A percentile compares a stretch with the other conserved stretches of the same genome.
These are phyloP conservation scores for Mycena floridula DNA, from an alignment of 768 basidiomycete species.

Conservation along the genomic window DNA sequence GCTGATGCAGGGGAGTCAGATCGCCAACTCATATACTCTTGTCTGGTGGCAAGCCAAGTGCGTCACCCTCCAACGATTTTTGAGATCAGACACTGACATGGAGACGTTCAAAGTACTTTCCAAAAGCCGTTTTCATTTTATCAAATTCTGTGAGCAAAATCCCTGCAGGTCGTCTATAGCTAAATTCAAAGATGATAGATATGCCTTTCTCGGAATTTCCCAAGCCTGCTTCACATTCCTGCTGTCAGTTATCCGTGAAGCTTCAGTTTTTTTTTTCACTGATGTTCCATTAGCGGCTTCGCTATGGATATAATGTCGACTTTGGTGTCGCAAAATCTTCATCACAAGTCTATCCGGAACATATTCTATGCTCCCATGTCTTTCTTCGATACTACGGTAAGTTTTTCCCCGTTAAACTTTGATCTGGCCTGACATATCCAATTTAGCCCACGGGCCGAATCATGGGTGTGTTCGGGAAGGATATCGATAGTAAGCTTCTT, in stretches of 20 bases:
- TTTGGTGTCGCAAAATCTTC: constrained; percentile 57
- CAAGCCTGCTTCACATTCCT: constrained; percentile 52
- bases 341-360: constrained; percentile 46
- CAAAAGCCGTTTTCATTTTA: constrained; percentile 50
- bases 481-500: constrained; percentile 46
- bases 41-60: constrained; percentile 72
- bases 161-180: too few relatives aligned
- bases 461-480: constrained; percentile 58
- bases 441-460: constrained; percentile 53
- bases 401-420: not conserved
- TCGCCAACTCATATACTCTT: constrained; percentile 60
- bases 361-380: constrained; percentile 70
- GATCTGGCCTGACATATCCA: not conserved
- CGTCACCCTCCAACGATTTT: constrained; percentile 2
- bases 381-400: constrained; percentile 68
- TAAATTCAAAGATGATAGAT: too few relatives aligned
- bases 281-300: constrained; percentile 31
- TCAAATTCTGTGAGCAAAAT: constrained; percentile 50
- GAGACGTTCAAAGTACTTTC: constrained; percentile 29
- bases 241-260: constrained; percentile 35
- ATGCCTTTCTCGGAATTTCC: constrained; percentile 53
- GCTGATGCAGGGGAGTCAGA: constrained; percentile 56
- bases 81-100: not conserved
- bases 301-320: constrained; percentile 51
- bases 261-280: not conserved